Evolutionary conservation across 1,139 yeast genomes (phyloP), one percentile per base, ranked within the genome.

Genomic region (Blastobotrys proliferans): DNA sequence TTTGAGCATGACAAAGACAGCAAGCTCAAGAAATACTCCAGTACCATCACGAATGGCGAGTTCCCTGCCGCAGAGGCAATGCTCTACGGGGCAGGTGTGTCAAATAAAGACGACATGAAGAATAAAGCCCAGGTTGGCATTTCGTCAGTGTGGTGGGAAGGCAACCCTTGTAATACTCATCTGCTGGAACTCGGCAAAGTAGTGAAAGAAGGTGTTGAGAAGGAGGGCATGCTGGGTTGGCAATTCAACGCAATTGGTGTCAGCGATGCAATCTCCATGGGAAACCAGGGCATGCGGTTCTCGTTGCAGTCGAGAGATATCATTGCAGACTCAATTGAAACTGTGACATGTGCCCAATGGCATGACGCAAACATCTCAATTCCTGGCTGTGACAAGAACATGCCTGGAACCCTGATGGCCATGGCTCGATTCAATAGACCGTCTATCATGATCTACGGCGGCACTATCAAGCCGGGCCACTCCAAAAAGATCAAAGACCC

Each of bases 121-220:
- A 53, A 65, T 54, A 86, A 84, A 63, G 94, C 90, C 22, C 97
- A 88, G 68, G 81, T 88, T 42, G 97, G 97, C 63, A 95, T 88
- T 44, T 94, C 96, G 22, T 85, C 95, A 3, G 90, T 87, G 47
- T 88, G 97, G 97, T 88, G 95, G 95, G 77, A 92, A 19, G 97
- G 97, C 57, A 88, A 88, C 68, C 97, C 97, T 29, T 88, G 97
- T 70, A 88, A 88, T 69, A 85, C 86, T 86, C 97, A 88, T 63
- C 70, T 88, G 62, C 71, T 88, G 73, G 96, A 86, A 46, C 73
- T 88, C 57, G 87, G 87, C 69, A 65, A 83, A 61, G 71, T 74
- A 55, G 83, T 92, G 69, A 74, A 84, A 20, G 82, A 72, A 27
- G 81, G 95, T 9, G 87, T 88, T 45, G 79, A 86, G 57, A 75